Conservation (phyloP, 2,329 filamentous ascomycete species). For the Chrysosporium keratinophilum region DNA sequence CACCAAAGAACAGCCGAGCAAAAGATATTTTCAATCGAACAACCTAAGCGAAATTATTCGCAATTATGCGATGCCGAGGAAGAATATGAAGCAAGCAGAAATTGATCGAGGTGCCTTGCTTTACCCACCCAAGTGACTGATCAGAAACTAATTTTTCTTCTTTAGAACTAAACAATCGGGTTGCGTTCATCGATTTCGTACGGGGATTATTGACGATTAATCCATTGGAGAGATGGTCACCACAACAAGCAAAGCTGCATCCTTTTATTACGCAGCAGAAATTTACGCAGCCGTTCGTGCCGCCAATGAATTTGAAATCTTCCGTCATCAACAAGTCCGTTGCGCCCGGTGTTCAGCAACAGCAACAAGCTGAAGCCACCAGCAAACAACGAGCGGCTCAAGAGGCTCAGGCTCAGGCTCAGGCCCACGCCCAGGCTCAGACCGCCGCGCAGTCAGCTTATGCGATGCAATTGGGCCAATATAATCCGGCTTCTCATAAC, state of each 20-base stretch:
- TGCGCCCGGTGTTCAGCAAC: conserved; percentile 86
- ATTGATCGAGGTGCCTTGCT: conserved; percentile 72
- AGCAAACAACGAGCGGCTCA: conserved; percentile 75
- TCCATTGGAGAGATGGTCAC: conserved; percentile 92
- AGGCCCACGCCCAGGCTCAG: conserved; percentile 54
- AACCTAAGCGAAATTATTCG: conserved; percentile 95
- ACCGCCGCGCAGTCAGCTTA: conserved; percentile 59
- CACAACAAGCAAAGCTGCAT: conserved; percentile 91
- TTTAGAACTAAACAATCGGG: conserved; percentile 93
- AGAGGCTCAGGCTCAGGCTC: conserved; percentile 38
- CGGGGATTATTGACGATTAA: conserved; percentile 88
- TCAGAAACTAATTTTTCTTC: conserved; percentile 16
- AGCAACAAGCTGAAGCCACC: conserved; percentile 85
- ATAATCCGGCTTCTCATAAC: conserved; percentile 39
- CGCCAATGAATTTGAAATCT: conserved; percentile 90
- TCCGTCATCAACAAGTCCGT: conserved; percentile 76
- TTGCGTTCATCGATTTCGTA: conserved; percentile 97
- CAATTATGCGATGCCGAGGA: conserved; percentile 93
- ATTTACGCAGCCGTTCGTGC: conserved; percentile 90
- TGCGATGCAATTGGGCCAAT: conserved; percentile 50
- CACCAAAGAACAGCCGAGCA: conserved; percentile 97
- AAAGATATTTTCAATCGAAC: conserved; percentile 96
- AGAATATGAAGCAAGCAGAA: conserved; percentile 98
- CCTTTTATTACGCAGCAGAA: conserved; percentile 98
- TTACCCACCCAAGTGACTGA: not conserved